Conservation (phyloP, 768 basidiomycete genomes). For the Boletus pseudopeckii region DNA sequence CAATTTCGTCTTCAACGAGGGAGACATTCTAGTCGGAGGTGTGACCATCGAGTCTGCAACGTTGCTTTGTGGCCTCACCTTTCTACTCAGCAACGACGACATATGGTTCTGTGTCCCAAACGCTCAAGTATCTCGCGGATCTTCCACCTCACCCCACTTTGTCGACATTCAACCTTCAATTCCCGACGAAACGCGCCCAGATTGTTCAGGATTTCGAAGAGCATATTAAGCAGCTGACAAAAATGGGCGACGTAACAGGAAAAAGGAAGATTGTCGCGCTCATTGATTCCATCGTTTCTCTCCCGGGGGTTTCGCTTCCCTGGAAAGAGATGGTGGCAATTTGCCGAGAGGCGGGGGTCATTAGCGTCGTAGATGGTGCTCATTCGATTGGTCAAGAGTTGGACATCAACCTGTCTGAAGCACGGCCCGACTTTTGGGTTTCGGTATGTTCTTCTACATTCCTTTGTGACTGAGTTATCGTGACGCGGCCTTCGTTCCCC, state of each 20-base stretch:
- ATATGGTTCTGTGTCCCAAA: conserved; percentile 52
- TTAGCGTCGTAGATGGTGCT: conserved; percentile 75
- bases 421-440: conserved; percentile 73
- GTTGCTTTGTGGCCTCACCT: neutral
- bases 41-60: neutral
- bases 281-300: conserved; percentile 63
- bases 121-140: conserved; percentile 54
- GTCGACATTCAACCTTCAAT: conserved; percentile 47
- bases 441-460: conserved; percentile 44
- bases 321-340: conserved; percentile 68
- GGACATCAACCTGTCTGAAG: conserved; percentile 52
- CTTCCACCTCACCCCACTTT: conserved; percentile 49
- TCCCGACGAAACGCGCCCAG: conserved; percentile 54
- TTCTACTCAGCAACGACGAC: conserved; percentile 48
- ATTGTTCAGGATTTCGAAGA: conserved; percentile 51
- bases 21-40: conserved; percentile 59
- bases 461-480: neutral
- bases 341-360: conserved; percentile 60
- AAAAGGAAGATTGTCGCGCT: conserved; percentile 57
- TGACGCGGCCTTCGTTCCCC: neutral
- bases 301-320: conserved; percentile 61
- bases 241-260: conserved; percentile 15
- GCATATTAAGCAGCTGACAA: conserved; percentile 32
- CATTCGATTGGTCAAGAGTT: conserved; percentile 74
- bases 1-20: conserved; percentile 53